These are phyloP conservation scores for Melampsora abietis-canadensis DNA, from an alignment of 1,284 basidiomycete species.

Conservation along the genomic window DNA sequence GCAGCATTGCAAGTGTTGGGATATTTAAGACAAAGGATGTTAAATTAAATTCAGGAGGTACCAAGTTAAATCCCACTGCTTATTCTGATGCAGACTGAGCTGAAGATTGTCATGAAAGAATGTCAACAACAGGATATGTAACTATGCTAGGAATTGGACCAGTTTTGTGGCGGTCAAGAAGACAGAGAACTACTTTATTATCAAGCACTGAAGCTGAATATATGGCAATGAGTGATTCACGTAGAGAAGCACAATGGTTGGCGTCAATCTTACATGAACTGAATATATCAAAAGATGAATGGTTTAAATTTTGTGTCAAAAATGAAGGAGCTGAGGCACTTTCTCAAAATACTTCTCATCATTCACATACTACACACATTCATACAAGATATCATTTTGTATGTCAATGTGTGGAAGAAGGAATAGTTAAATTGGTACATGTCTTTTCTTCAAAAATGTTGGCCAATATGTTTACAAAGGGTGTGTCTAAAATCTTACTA, in stretches of 20 bases:
- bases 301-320: neutral
- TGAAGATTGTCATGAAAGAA: neutral
- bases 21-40: neutral
- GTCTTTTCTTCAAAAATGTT: neutral
- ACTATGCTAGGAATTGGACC: constrained; percentile 3
- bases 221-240: constrained; percentile 6
- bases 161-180: neutral
- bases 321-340: constrained; percentile 17
- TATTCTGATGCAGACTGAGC: constrained; percentile 21
- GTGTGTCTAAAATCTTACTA: too few species aligned
- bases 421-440: constrained; percentile 37
- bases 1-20: neutral
- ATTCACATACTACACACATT: constrained; percentile 12
- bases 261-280: neutral
- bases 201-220: constrained; percentile 16
- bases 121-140: neutral
- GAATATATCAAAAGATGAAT: neutral
- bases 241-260: neutral
- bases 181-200: neutral
- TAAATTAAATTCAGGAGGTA: neutral
- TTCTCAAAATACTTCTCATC: neutral
- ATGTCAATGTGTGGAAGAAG: constrained; percentile 12
- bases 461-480: neutral
- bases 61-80: neutral
- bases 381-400: constrained; percentile 29